phyloP scores from a whole-genome alignment of 129 eudicot species.

The Arctium lappa region DNA sequence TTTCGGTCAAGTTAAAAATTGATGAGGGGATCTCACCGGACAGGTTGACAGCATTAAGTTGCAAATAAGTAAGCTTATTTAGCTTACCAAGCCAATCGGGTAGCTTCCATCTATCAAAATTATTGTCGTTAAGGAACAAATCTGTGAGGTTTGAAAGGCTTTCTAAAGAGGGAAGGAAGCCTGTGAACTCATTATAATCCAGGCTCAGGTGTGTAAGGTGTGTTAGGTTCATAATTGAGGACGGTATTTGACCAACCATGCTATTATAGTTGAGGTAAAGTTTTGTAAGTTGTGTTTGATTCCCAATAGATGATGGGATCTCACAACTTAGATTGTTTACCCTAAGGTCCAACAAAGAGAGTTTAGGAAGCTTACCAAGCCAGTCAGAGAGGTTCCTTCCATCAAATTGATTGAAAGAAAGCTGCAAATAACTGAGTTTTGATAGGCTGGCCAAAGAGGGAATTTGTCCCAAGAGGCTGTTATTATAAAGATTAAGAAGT shows the following conservation, averaged over 20 bases:
- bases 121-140: not conserved
- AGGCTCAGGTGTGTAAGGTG: not conserved
- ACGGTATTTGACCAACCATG: conserved; percentile 17
- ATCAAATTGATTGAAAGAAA: not conserved
- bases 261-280: not conserved
- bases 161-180: conserved; percentile 18
- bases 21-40: conserved; percentile 20
- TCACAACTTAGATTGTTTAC: conserved; percentile 5
- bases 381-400: conserved; percentile 10
- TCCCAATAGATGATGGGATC: conserved; percentile 15
- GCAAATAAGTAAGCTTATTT: conserved; percentile 6
- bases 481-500: not conserved
- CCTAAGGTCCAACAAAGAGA: conserved; percentile 2
- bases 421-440: conserved; percentile 13
- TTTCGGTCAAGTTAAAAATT: conserved; percentile 22
- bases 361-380: conserved; percentile 19
- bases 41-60: conserved; percentile 6
- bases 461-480: not conserved
- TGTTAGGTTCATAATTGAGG: conserved; percentile 22
- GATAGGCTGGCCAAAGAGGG: conserved; percentile 13
- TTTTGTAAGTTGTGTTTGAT: conserved; percentile 12
- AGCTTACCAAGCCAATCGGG: conserved; percentile 23
- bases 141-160: not conserved
- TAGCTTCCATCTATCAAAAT: conserved; percentile 7
- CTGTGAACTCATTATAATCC: not conserved